Evolutionary conservation across 116 monocot genomes (phyloP), one percentile per base, ranked within the genome.

Genomic region (Zostera marina): DNA sequence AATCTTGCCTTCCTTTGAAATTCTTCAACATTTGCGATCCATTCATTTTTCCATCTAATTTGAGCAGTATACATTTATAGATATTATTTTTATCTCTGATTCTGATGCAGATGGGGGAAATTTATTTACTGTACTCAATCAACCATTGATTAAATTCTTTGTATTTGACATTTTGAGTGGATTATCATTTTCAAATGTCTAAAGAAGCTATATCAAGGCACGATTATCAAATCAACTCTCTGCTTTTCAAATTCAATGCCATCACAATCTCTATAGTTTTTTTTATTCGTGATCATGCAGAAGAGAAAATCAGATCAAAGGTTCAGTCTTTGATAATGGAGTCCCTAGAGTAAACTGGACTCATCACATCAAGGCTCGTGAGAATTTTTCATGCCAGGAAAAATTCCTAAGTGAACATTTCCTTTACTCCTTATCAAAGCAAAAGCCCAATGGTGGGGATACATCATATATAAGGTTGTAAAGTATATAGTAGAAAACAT

Each of bases 351-450:
- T 59, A 46, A 96, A 96, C 58, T 96, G 85, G 89, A 22, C 10
- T 39, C 24, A 82, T 16, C 96, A 96, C 70, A 69, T 46, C 17
- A 20, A 60, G 46, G 73, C 68, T 65, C 55, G 80, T 66, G 70
- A 77, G 23, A 65, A 78, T 17, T 77, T 76, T 58, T 61, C 75
- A 9, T 68, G 54, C 24, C 88, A 76, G 66, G 63, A 69, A 26
- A 85, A 80, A 44, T 74, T 72, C 57, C 73, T 89, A 68, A 78
- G 44, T 56, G 71, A 80, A 54, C 68, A 64, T 58, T 85, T 96
- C 74, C 68, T 82, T 4, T 85, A 73, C 58, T 96, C 85, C 54
- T 67, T 96, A 41, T 69, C 77, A 55, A 53, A 58, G 48, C 89
- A 89, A 56, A 96, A 70, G 47, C 80, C 85, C 59, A 22, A 23